Base-by-base conservation (phyloP, 139 green algal species). In the Marvania coccoides region DNA sequence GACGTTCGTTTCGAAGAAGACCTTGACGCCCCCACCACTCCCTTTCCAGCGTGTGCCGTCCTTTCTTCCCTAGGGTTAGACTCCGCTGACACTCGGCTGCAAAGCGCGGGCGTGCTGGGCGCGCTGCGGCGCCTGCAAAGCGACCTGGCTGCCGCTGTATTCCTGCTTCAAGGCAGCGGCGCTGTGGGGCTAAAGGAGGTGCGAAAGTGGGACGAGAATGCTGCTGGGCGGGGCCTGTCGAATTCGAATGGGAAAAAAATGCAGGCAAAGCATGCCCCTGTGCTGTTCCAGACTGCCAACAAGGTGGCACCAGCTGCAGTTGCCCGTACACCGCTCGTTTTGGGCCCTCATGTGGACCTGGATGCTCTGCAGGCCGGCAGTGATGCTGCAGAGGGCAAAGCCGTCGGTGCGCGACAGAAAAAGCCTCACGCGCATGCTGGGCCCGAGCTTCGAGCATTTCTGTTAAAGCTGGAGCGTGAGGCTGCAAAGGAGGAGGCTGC, bases 1-100 rank as follows among this genome's bases (percentile, higher is more conserved):
- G 34, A 73, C 9, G 58, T 74, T 5, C 30, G 40, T 26, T 34
- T 74, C 7, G 68, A 74, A 1, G 29, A 47, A 8, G 68, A 74
- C 55, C 53, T 33, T 23, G 68, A 74, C 37, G 58, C 68, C 0
- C 68, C 68, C 35, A 12, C 23, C 8, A 69, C 39, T 51, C 24
- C 58, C 42, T 47, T 38, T 37, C 68, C 68, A 2, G 4, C 68
- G 8, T 62, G 58, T 29, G 34, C 34, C 4, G 46, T 74, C 42
- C 57, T 74, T 42, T 68, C 56, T 3, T 23, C 33, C 6, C 13
- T 23, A 13, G 68, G 45, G 26, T 61, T 74, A 26, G 37, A 70
- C 47, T 5, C 33, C 6, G 30, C 9, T 38, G 6, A 53, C 7
- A 66, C 5, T 13, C 29, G 33, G 8, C 5, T 63, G 46, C 40